Conservation (phyloP, 495 filamentous ascomycete species). For the Hypoxylon fragiforme region DNA sequence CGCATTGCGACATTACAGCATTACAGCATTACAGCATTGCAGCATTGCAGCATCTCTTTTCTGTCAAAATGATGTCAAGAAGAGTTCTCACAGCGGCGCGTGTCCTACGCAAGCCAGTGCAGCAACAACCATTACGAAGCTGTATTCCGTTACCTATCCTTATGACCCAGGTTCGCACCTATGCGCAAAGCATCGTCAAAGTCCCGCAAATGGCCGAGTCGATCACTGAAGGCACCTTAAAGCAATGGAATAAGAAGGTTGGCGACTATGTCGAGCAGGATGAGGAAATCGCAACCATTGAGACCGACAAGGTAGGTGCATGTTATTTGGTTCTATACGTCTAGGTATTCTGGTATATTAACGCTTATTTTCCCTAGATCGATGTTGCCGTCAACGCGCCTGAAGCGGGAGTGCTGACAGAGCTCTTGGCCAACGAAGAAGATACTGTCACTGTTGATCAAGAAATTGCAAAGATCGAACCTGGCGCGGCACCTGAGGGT, state of each 20-base stretch:
- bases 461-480: conserved; percentile 81
- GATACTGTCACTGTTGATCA: conserved; percentile 96
- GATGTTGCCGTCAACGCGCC: conserved; percentile 95
- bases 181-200: conserved; percentile 83
- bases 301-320: conserved; percentile 93
- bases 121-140: conserved; percentile 41
- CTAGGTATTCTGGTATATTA: background rate
- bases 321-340: background rate
- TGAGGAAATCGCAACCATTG: conserved; percentile 98
- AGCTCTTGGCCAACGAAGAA: conserved; percentile 90
- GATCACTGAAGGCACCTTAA: conserved; percentile 95
- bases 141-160: conserved; percentile 43
- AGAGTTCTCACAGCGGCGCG: conserved; percentile 53
- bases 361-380: too few species aligned
- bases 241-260: conserved; percentile 92
- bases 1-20: background rate
- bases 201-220: conserved; percentile 99
- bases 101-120: conserved; percentile 47
- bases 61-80: conserved; percentile 52
- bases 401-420: conserved; percentile 86
- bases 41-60: too few species aligned
- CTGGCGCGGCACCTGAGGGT: conserved; percentile 65
- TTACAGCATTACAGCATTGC: too few species aligned
- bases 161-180: conserved; percentile 56
- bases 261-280: conserved; percentile 95